Conservation (phyloP, 306 rosid genomes). For the Casuarina equisetifolia region DNA sequence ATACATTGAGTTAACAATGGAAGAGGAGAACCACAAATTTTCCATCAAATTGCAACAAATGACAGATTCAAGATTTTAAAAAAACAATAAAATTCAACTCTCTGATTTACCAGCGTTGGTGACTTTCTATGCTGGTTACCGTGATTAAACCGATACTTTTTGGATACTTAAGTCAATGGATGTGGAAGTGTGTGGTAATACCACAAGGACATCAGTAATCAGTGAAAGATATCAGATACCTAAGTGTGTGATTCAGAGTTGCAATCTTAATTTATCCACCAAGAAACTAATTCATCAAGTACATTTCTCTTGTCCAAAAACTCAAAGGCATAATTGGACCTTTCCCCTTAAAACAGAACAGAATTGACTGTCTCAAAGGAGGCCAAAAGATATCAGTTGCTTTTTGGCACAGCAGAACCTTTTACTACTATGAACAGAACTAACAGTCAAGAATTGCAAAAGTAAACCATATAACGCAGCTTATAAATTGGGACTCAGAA, state of each 20-base stretch:
- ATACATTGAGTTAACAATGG: background rate
- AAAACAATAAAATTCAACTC: background rate
- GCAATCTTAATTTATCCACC: background rate
- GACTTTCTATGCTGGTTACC: background rate
- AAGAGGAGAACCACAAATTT: background rate
- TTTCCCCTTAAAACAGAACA: background rate
- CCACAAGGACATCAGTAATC: background rate
- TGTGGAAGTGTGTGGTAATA: background rate
- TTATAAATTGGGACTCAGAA: conserved; percentile 16
- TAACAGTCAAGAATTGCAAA: background rate
- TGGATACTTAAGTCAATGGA: background rate
- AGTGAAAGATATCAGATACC: no score
- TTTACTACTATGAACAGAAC: background rate
- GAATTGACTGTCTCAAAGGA: background rate
- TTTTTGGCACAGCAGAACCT: background rate
- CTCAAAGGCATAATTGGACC: background rate
- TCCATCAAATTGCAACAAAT: background rate
- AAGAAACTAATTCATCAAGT: background rate
- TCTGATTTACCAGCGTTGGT: conserved; percentile 5
- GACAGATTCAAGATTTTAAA: background rate
- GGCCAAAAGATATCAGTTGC: background rate
- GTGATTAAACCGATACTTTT: background rate
- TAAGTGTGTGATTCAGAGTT: background rate
- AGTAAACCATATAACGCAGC: conserved; percentile 10
- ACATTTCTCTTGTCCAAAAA: background rate